Conservation (phyloP, 306 rosid species). For the Prunus fruticosa region DNA sequence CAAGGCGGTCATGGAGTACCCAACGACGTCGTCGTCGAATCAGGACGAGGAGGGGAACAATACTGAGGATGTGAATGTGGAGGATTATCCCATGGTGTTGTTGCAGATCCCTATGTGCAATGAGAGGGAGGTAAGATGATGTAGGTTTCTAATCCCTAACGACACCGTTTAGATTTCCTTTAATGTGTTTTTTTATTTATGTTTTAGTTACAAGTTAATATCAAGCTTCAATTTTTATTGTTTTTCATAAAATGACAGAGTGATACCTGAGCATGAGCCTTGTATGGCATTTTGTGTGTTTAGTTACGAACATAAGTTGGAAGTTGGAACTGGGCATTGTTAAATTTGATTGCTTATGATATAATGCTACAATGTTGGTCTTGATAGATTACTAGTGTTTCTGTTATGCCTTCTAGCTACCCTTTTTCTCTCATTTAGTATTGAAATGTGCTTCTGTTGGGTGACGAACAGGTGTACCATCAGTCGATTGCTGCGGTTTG, state of each 20-base stretch:
- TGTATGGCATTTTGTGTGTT: neutral
- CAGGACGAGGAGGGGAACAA: constrained; percentile 26
- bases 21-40: constrained; percentile 1
- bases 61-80: constrained; percentile 35
- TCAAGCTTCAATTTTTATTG: neutral
- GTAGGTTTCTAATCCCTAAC: constrained; percentile 64
- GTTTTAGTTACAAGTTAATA: neutral
- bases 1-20: constrained; percentile 51
- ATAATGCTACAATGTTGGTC: neutral
- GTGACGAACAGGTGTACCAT: constrained; percentile 77
- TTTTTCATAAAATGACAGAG: neutral
- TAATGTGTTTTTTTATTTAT: neutral
- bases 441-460: constrained; percentile 23
- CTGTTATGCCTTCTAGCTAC: neutral
- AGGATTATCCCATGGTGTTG: constrained; percentile 89
- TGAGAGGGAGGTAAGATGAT: constrained; percentile 98
- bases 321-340: neutral
- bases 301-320: neutral
- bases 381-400: neutral
- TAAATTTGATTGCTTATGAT: neutral
- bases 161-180: constrained; percentile 4
- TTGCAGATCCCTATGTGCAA: constrained; percentile 99
- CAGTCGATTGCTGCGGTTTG: constrained; percentile 96
- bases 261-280: neutral
- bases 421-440: neutral